A percentile compares a stretch with the other conserved stretches of the same genome.
These are phyloP conservation scores for Lentinula sp. DNA, from an alignment of 768 basidiomycete genomes.

Conservation along the genomic window DNA sequence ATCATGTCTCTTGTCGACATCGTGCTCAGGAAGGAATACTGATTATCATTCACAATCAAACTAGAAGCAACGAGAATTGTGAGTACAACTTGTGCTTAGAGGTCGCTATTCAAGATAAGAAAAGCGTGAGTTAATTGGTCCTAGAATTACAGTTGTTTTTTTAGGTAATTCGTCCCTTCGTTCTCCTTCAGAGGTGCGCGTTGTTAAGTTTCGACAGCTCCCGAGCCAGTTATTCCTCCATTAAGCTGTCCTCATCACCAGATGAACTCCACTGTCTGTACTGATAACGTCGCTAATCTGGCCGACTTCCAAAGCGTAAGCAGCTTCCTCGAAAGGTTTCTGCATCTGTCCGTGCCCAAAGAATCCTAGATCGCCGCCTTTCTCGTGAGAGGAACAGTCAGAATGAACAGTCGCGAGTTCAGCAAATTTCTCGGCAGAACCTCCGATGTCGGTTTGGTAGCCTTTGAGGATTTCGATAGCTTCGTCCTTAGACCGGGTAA, in stretches of 20 bases:
- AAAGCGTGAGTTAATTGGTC: not conserved
- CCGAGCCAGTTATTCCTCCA: not conserved
- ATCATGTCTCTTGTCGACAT: too few relatives aligned
- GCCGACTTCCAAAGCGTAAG: constrained; percentile 65
- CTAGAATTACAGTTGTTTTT: not conserved
- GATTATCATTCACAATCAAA: too few relatives aligned
- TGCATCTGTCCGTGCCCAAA: constrained; percentile 93
- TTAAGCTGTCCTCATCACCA: constrained; percentile 84
- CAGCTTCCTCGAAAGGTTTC: constrained; percentile 91
- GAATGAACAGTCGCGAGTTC: constrained; percentile 72
- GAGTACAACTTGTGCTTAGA: too few relatives aligned
- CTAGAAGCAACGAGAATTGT: too few relatives aligned
- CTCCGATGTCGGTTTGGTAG: constrained; percentile 58
- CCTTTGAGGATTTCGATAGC: constrained; percentile 73
- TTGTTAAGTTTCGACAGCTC: not conserved
- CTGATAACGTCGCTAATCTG: constrained; percentile 78
- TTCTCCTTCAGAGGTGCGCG: not conserved
- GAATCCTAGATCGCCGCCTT: constrained; percentile 83
- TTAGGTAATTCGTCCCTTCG: not conserved
- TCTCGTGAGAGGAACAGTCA: constrained; percentile 83
- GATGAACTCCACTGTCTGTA: constrained; percentile 92
- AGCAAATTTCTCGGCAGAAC: constrained; percentile 57
- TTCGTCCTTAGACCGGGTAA: constrained; percentile 84
- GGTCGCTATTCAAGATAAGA: too few relatives aligned
- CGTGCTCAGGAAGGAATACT: too few relatives aligned